A percentile compares a stretch with the other conserved stretches of the same genome.
phyloP scores from a whole-genome alignment of 768 basidiomycete species.

The Hericium erinaceus region DNA sequence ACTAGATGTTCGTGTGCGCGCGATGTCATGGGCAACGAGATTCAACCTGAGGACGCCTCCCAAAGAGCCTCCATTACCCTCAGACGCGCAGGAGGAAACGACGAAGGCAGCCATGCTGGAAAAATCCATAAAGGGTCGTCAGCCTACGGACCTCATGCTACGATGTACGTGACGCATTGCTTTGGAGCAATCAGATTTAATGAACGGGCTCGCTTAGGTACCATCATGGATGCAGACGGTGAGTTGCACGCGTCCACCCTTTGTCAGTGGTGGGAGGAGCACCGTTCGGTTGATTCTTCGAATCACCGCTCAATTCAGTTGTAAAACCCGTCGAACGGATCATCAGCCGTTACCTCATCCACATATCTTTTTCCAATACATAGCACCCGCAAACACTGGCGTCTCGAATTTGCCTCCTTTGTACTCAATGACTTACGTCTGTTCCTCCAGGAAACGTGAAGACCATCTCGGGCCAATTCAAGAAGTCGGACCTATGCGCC shows the following conservation, averaged over 20 bases:
- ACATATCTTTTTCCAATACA: conserved; percentile 1
- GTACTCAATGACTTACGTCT: conserved; percentile 15
- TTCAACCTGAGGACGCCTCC: conserved; percentile 11
- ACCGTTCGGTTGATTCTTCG: no score
- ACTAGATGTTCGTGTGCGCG: conserved; percentile 1
- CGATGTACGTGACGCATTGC: conserved; percentile 55
- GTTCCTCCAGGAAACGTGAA: conserved; percentile 61
- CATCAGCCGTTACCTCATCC: background rate
- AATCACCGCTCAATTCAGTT: background rate
- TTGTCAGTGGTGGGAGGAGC: no score
- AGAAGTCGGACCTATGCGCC: conserved; percentile 78
- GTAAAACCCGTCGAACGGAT: background rate
- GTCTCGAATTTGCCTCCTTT: background rate
- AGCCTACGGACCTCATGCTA: conserved; percentile 84
- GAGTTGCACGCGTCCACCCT: conserved; percentile 11
- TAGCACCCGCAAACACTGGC: background rate
- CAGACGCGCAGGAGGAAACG: conserved; percentile 50
- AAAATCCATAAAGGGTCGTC: conserved; percentile 79
- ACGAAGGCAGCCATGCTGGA: conserved; percentile 69
- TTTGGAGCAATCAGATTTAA: conserved; percentile 4
- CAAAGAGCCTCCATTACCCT: conserved; percentile 7
- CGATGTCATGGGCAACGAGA: conserved; percentile 23
- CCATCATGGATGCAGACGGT: conserved; percentile 81
- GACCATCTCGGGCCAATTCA: conserved; percentile 84
- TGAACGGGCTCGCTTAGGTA: conserved; percentile 42